Evolutionary conservation across 2,329 filamentous ascomycete genomes (phyloP).

Genomic region (Alternaria sp.): DNA sequence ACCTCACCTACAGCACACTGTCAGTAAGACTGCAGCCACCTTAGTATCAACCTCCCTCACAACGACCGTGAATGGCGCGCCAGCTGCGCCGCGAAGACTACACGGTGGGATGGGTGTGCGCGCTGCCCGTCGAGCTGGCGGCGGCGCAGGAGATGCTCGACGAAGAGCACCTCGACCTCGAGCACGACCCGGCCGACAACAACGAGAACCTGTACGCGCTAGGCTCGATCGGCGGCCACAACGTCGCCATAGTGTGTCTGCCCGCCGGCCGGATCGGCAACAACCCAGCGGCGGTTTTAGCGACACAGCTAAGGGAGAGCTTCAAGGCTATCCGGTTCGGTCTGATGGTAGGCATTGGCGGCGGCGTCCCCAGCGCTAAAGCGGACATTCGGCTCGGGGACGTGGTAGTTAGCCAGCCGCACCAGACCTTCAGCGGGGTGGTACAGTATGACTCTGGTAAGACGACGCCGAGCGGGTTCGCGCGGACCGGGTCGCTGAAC

Average conservation of each 20-base stretch:
- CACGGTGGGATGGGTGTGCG: conserved; percentile 30
- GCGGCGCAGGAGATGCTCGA: conserved; percentile 24
- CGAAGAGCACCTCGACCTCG: conserved; percentile 27
- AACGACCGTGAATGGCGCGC: conserved; percentile 21
- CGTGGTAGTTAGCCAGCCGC: conserved; percentile 14
- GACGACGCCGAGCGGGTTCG: conserved; percentile 13
- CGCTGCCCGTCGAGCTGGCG: conserved; percentile 25
- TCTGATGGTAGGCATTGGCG: conserved; percentile 58
- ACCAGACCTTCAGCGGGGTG: conserved; percentile 13
- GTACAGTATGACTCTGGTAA: conserved; percentile 13
- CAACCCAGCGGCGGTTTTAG: conserved; percentile 45
- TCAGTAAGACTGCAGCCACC: no score
- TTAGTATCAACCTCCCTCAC: no score
- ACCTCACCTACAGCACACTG: no score
- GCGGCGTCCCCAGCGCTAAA: conserved; percentile 33
- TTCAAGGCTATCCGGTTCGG: conserved; percentile 51
- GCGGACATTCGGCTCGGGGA: conserved; percentile 32
- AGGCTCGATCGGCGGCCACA: conserved; percentile 41
- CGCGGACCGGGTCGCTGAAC: conserved; percentile 19
- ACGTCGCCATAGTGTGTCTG: conserved; percentile 38
- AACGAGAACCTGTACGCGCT: conserved; percentile 34
- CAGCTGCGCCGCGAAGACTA: conserved; percentile 22
- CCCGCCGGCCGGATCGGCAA: conserved; percentile 45
- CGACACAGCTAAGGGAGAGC: conserved; percentile 41
- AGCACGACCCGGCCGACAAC: no score